Base-by-base conservation (phyloP, 1,284 basidiomycete genomes). In the Taiwanofungus camphoratus region DNA sequence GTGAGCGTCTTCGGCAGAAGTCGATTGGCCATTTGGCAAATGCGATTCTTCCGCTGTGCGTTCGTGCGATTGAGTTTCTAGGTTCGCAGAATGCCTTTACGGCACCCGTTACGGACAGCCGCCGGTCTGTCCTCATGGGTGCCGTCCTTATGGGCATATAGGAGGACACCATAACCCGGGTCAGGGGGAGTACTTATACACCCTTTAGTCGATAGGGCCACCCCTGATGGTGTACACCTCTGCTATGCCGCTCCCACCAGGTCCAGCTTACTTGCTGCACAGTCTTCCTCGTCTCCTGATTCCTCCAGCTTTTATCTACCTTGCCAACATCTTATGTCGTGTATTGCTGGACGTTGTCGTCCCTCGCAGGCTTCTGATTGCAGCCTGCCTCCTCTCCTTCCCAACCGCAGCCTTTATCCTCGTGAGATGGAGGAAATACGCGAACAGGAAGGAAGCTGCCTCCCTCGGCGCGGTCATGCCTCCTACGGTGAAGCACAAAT, bases 391-490 rank as follows among this genome's bases (percentile, higher is more conserved):
- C 19, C 31, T 50, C 6, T 48, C 48, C 11, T 44, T 50, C 34
- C 52, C 52, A 4, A 12, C 37, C 19, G 36, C 44, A 23, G 24
- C 50, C 24, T 24, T 35, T 13, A 22, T 42, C 6, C 8, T n/a
- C 20, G 30, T 47, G 4, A 36, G 42, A 18, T 50, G 41, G 42
- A 15, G 18, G 13, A 32, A 39, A 30, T 46, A 19, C 31, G 19
- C 43, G 9, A 51, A 52, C 38, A 30, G 38, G 4, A 31, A 51
- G 8, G 45, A 49, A 4, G 58, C 58, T 5, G 51, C 51, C 11
- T 43, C 54, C 12, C 41, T 33, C 5, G 54, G 57, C 5, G 56
- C 57, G 3, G 46, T 40, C 6, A 12, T 61, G 15, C 52, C 55
- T 2, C 49, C 47, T 16, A 23, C 21, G n/a, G 45, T 54, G 4